These are phyloP conservation scores for Pleoardoris graminearum DNA, from an alignment of 2,329 filamentous ascomycete species.

Conservation along the genomic window DNA sequence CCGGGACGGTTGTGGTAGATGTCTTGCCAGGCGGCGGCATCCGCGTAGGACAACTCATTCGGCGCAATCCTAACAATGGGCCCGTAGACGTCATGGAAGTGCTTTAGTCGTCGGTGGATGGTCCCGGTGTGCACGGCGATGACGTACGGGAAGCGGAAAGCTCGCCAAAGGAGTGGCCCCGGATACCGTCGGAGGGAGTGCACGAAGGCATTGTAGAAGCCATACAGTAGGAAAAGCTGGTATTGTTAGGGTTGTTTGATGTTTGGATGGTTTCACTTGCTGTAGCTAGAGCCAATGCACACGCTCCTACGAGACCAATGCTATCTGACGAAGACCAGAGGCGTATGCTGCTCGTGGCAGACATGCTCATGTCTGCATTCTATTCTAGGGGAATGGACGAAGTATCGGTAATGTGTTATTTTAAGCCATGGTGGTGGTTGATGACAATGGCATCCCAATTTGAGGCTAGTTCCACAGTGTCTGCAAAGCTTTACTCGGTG, in stretches of 20 bases:
- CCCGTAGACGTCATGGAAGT: slow-evolving; percentile 33
- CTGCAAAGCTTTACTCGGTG: too few species aligned
- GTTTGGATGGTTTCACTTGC: not conserved
- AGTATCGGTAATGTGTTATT: too few species aligned
- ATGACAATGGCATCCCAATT: not conserved
- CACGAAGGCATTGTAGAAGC: slow-evolving; percentile 29
- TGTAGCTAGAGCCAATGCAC: not conserved
- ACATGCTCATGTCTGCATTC: not conserved
- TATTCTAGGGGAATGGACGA: not conserved
- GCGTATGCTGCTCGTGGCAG: not conserved
- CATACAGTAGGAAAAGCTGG: slow-evolving; percentile 21
- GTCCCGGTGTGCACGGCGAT: slow-evolving; percentile 31
- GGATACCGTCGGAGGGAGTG: slow-evolving; percentile 35
- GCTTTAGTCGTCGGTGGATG: slow-evolving; percentile 26
- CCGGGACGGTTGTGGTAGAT: slow-evolving; percentile 33
- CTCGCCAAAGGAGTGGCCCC: slow-evolving; percentile 33
- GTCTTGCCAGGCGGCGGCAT: slow-evolving; percentile 32
- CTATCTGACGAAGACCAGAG: not conserved
- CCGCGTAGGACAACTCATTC: slow-evolving; percentile 34
- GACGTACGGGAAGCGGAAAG: slow-evolving; percentile 33
- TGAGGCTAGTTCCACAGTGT: not conserved
- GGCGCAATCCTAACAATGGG: slow-evolving; percentile 34
- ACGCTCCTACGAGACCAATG: not conserved
- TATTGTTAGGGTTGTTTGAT: not conserved
- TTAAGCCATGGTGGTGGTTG: not conserved